Conservation (phyloP, 768 basidiomycete genomes). For the Calvatia gigantea region DNA sequence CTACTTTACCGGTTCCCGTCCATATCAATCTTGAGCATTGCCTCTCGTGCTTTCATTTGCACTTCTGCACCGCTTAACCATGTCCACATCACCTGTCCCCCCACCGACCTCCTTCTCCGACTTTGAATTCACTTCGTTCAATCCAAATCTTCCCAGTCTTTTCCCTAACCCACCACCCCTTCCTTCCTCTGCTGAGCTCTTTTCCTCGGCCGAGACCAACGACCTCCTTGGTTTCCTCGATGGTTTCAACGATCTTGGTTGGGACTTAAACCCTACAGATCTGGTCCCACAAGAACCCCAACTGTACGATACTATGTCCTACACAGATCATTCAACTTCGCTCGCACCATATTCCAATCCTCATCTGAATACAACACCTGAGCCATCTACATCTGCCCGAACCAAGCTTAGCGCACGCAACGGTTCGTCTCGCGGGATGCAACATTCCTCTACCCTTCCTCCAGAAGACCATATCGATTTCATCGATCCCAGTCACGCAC, state of each 20-base stretch:
- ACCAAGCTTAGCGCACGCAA: constrained; percentile 27
- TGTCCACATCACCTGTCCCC: constrained; percentile 35
- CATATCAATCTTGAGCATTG: not conserved
- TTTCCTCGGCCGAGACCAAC: constrained; percentile 74
- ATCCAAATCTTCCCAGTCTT: constrained; percentile 52
- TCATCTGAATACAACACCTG: constrained; percentile 41
- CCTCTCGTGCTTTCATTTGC: not conserved
- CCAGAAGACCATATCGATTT: constrained; percentile 21
- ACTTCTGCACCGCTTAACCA: constrained; percentile 12
- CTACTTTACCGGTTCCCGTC: constrained; percentile 1
- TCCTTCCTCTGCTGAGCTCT: constrained; percentile 72
- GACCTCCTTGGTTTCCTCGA: constrained; percentile 82
- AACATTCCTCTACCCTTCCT: constrained; percentile 18
- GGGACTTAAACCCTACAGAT: constrained; percentile 45
- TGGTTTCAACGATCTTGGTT: constrained; percentile 58
- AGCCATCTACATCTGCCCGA: constrained; percentile 35
- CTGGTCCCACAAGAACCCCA: constrained; percentile 3
- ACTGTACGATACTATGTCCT: constrained; percentile 15
- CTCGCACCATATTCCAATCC: constrained; percentile 44
- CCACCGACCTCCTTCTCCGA: constrained; percentile 62
- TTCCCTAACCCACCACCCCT: constrained; percentile 62
- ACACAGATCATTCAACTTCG: constrained; percentile 26
- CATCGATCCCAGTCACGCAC: constrained; percentile 19
- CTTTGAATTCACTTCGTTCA: constrained; percentile 65
- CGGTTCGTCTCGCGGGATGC: constrained; percentile 21